Evolutionary conservation across 345 rosid species (phyloP).

Genomic region (Rhizophora mangle): DNA sequence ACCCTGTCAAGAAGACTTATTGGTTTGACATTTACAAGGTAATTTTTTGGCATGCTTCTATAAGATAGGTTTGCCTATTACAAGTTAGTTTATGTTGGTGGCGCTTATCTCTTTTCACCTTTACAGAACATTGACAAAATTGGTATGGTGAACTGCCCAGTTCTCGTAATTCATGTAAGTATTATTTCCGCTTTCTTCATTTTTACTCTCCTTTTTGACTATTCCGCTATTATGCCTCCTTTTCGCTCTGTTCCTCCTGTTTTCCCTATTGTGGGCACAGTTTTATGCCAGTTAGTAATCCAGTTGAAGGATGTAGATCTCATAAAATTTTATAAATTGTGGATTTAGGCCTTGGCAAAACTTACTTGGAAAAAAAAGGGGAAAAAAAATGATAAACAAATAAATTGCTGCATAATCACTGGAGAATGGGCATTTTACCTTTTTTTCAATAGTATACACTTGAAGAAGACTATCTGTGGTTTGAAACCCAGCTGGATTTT

Average conservation of each 20-base stretch:
- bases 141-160: slow-evolving; percentile 65
- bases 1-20: slow-evolving; percentile 83
- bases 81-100: background rate
- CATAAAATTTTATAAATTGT: background rate
- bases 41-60: slow-evolving; percentile 3
- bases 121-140: slow-evolving; percentile 91
- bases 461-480: background rate
- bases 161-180: slow-evolving; percentile 89
- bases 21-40: slow-evolving; percentile 99
- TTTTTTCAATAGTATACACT: background rate
- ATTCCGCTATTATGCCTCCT: background rate
- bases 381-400: too few relatives aligned
- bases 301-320: background rate
- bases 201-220: background rate
- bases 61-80: slow-evolving; percentile 11
- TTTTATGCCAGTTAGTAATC: background rate
- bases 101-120: slow-evolving; percentile 4
- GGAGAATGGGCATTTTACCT: background rate
- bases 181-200: background rate
- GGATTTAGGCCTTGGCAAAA: background rate
- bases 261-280: background rate
- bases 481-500: background rate
- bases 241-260: background rate
- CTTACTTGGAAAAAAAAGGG: too few relatives aligned
- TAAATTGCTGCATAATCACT: background rate